phyloP scores from a whole-genome alignment of 2,329 filamentous ascomycete genomes.

The Trichoderma pleuroti region DNA sequence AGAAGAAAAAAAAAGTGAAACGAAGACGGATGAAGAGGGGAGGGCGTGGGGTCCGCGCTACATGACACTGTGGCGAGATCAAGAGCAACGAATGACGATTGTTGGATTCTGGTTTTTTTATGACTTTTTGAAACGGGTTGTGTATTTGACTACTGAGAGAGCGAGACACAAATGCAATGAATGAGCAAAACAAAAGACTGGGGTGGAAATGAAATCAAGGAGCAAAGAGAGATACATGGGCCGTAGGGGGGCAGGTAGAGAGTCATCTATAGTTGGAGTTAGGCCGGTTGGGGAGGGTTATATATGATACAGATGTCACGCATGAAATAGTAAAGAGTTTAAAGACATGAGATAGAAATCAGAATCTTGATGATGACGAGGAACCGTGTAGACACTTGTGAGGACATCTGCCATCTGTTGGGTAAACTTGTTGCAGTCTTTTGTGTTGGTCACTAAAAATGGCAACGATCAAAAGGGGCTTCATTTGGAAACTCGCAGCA shows the following conservation, averaged over 20 bases:
- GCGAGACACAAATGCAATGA: background rate
- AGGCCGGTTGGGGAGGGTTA: constrained; percentile 3
- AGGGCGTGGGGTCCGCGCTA: background rate
- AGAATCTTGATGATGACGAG: background rate
- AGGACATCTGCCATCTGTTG: background rate
- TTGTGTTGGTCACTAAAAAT: background rate
- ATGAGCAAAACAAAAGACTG: constrained; percentile 8
- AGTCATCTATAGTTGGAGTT: constrained; percentile 9
- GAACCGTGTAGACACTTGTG: background rate
- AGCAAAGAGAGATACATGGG: background rate
- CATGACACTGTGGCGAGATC: constrained; percentile 1
- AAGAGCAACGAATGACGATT: constrained; percentile 19
- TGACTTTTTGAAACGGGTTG: constrained; percentile 1
- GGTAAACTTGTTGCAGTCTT: background rate
- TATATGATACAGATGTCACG: constrained; percentile 18
- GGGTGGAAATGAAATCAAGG: constrained; percentile 7
- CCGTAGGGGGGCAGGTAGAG: background rate
- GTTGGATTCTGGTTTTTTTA: constrained; percentile 23
- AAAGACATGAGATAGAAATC: constrained; percentile 7
- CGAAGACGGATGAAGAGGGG: constrained; percentile 1
- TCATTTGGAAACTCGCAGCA: background rate
- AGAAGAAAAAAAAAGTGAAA: background rate
- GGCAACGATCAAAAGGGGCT: background rate
- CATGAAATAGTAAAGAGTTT: constrained; percentile 17
- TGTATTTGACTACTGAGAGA: constrained; percentile 3